Evolutionary conservation across 2,329 filamentous ascomycete species (phyloP).

Genomic region (Clonostachys byssicola): DNA sequence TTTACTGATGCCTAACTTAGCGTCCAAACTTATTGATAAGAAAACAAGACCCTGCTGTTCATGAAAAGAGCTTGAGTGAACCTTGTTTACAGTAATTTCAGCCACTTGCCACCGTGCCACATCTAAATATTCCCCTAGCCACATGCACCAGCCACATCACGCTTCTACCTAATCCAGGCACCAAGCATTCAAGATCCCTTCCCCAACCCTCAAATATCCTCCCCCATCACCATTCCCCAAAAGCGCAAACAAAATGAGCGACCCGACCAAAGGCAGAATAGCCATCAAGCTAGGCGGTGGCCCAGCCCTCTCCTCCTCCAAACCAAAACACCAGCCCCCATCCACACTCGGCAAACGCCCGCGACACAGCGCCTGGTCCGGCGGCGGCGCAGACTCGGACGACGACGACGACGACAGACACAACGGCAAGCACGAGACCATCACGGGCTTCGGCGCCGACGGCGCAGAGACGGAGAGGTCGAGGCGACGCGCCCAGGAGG

Average conservation of each 20-base stretch:
- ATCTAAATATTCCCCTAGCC: background rate
- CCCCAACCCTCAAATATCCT: background rate
- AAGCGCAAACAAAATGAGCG: background rate
- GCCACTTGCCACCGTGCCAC: too few species aligned
- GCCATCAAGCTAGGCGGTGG: conserved; percentile 41
- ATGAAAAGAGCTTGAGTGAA: too few species aligned
- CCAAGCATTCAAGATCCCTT: background rate
- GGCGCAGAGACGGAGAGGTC: conserved; percentile 31
- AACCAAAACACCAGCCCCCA: conserved; percentile 25
- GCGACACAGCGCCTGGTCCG: conserved; percentile 33
- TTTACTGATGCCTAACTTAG: too few species aligned
- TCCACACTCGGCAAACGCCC: conserved; percentile 44
- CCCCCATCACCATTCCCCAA: background rate
- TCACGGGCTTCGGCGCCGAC: conserved; percentile 45
- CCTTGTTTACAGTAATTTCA: too few species aligned
- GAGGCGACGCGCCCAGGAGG: conserved; percentile 15
- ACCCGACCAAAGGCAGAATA: conserved; percentile 26
- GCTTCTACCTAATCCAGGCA: background rate
- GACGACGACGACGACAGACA: conserved; percentile 18
- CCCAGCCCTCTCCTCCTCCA: conserved; percentile 11
- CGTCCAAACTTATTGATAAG: too few species aligned
- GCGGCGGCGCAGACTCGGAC: conserved; percentile 33
- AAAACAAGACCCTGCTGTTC: too few species aligned
- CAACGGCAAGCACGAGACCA: conserved; percentile 32
- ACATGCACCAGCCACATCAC: background rate